Percentiles rank a stretch among this genome's conserved stretches.
These are phyloP conservation scores for Suhomyces yuchorum DNA, from an alignment of 1,139 yeast genomes.

Conservation along the genomic window DNA sequence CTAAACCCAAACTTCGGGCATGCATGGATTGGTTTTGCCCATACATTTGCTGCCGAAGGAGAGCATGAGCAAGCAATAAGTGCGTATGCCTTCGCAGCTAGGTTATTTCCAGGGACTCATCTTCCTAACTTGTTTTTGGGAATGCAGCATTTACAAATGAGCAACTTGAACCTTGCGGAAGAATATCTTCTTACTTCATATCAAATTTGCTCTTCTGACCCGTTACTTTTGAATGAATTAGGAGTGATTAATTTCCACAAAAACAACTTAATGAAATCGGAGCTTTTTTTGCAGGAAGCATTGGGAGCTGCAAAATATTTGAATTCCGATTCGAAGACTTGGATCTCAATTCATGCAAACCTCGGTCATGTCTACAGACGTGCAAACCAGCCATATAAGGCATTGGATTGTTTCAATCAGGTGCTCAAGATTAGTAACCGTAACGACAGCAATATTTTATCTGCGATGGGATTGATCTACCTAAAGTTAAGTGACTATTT, in stretches of 20 bases:
- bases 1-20: constrained; percentile 89
- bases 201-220: constrained; percentile 81
- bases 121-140: constrained; percentile 89
- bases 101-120: constrained; percentile 93
- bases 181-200: constrained; percentile 81
- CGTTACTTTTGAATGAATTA: constrained; percentile 82
- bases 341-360: constrained; percentile 86
- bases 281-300: constrained; percentile 71
- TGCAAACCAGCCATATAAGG: constrained; percentile 60
- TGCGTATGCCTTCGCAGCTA: constrained; percentile 94
- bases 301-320: constrained; percentile 66
- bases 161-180: constrained; percentile 78
- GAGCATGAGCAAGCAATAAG: constrained; percentile 98
- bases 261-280: constrained; percentile 68
- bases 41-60: constrained; percentile 95
- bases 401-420: constrained; percentile 74
- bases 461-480: constrained; percentile 84
- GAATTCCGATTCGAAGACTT: constrained; percentile 79
- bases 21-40: constrained; percentile 99
- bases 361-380: constrained; percentile 89
- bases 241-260: constrained; percentile 89
- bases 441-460: constrained; percentile 69
- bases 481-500: constrained; percentile 65
- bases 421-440: constrained; percentile 70
- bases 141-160: constrained; percentile 92